phyloP scores from a whole-genome alignment of 2,329 filamentous ascomycete genomes.

The Aspergillus transmontanensis region DNA sequence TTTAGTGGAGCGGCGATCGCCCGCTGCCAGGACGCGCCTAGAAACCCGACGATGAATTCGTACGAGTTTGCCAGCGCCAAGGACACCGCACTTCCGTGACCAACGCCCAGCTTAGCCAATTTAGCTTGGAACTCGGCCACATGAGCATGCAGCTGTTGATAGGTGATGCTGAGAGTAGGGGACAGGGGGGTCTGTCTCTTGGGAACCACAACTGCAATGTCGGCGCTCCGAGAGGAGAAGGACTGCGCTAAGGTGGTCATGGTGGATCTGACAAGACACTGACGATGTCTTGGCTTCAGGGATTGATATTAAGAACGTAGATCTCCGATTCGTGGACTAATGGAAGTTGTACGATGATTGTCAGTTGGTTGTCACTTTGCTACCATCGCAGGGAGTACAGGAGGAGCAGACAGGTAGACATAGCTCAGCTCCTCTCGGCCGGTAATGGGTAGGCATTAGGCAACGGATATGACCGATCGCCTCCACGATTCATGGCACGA shows the following conservation, averaged over 20 bases:
- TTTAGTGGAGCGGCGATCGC: slow-evolving; percentile 85
- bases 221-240: slow-evolving; percentile 54
- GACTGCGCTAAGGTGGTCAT: slow-evolving; percentile 63
- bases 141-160: slow-evolving; percentile 67
- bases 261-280: slow-evolving; percentile 15
- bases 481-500: background rate
- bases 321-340: background rate
- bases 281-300: slow-evolving; percentile 15
- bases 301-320: slow-evolving; percentile 1
- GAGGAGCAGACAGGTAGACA: background rate
- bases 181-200: slow-evolving; percentile 62
- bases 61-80: slow-evolving; percentile 84
- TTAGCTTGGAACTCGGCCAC: slow-evolving; percentile 73
- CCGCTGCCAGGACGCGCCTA: slow-evolving; percentile 83
- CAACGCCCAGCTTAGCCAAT: slow-evolving; percentile 74
- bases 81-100: slow-evolving; percentile 70
- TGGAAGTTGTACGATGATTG: background rate
- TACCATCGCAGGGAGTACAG: background rate
- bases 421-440: background rate
- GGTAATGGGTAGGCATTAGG: background rate
- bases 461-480: background rate
- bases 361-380: background rate
- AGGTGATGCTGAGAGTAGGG: slow-evolving; percentile 67
- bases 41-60: slow-evolving; percentile 84
- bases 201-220: slow-evolving; percentile 73